phyloP scores from a whole-genome alignment of 2,329 filamentous ascomycete genomes.

The Microdochium trichocladiopsis region DNA sequence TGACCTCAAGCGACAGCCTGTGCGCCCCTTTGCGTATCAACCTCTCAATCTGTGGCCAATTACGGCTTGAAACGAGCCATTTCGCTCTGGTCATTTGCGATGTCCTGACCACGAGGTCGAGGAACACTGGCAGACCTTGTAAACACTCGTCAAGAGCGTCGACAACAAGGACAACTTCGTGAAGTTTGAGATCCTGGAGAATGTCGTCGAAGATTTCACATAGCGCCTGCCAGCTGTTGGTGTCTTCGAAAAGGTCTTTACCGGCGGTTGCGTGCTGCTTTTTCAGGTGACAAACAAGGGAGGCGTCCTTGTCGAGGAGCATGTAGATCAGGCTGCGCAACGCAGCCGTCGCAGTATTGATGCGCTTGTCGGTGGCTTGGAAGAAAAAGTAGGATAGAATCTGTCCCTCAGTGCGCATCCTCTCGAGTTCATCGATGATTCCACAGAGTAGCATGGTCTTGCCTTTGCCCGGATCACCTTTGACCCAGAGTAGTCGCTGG shows the following conservation, averaged over 20 bases:
- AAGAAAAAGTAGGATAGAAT: too few species aligned
- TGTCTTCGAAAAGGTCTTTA: slow-evolving; percentile 21
- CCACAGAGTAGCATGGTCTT: too few species aligned
- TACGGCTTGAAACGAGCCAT: neutral
- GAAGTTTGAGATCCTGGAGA: neutral
- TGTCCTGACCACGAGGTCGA: neutral
- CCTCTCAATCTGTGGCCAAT: neutral
- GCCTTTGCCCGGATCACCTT: too few species aligned
- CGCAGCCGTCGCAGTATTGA: too few species aligned
- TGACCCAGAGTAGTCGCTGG: too few species aligned
- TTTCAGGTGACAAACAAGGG: slow-evolving; percentile 24
- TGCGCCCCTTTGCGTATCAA: neutral
- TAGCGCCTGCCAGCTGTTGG: neutral
- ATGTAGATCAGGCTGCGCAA: too few species aligned
- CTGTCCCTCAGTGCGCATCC: too few species aligned
- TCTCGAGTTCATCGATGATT: too few species aligned
- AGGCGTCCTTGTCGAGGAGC: slow-evolving; percentile 1
- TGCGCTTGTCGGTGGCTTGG: too few species aligned
- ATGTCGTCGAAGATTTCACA: neutral
- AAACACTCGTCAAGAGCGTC: neutral
- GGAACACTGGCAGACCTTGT: neutral
- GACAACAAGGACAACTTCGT: neutral
- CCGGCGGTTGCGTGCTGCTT: slow-evolving; percentile 22
- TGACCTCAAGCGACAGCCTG: neutral
- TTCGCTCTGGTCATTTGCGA: neutral